Percentiles rank a stretch among this genome's conserved stretches.
These are phyloP conservation scores for Phlebiopsis gigantea DNA, from an alignment of 768 basidiomycete genomes.

Conservation along the genomic window DNA sequence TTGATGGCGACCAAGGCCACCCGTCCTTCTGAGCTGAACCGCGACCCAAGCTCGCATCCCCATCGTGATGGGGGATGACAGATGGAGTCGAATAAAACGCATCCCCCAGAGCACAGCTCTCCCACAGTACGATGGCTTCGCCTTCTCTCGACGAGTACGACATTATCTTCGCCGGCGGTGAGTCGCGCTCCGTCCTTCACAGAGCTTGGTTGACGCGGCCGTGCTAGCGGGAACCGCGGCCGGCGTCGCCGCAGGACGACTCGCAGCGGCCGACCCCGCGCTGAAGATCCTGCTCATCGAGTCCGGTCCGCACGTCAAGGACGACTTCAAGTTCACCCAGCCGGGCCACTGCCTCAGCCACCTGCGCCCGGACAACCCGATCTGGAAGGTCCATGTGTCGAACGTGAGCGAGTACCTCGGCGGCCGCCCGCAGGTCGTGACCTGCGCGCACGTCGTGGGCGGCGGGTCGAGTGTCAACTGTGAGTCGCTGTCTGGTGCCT, in stretches of 20 bases:
- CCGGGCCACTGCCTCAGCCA: constrained; percentile 46
- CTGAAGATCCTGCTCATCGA: constrained; percentile 59
- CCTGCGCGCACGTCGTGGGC: constrained; percentile 45
- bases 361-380: constrained; percentile 31
- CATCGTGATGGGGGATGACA: constrained; percentile 1
- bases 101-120: not conserved
- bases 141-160: constrained; percentile 13
- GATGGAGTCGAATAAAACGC: not conserved
- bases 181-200: not conserved
- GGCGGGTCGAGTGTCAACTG: constrained; percentile 62
- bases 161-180: constrained; percentile 24
- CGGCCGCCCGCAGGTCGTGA: constrained; percentile 39
- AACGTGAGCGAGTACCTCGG: constrained; percentile 36
- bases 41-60: not conserved
- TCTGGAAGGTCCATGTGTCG: constrained; percentile 35
- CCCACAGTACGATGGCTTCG: not conserved
- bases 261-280: constrained; percentile 38
- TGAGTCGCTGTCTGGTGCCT: constrained; percentile 21
- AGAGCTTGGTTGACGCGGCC: not conserved
- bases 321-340: constrained; percentile 41
- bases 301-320: constrained; percentile 45
- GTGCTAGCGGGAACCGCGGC: constrained; percentile 38
- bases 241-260: constrained; percentile 47
- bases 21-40: not conserved
- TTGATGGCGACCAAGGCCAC: not conserved